Conservation (phyloP, 108 stramenopile species). For the Poteriospumella lacustris region DNA sequence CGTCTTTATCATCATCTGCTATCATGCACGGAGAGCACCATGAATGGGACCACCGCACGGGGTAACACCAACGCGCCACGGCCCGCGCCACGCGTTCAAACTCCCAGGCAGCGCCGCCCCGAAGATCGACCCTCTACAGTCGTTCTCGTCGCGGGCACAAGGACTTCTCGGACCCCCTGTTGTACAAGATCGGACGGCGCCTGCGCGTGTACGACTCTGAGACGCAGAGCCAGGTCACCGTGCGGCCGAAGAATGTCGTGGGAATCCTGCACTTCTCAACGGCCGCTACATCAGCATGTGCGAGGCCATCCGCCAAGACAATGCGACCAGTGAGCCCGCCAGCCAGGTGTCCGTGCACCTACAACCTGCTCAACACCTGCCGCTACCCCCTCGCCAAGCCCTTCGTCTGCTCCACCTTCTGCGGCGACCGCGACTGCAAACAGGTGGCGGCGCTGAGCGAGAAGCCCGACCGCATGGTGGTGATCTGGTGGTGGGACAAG, state of each 20-base stretch:
- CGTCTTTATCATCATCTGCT: no score
- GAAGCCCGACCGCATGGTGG: slow-evolving; percentile 39
- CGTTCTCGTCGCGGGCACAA: not conserved
- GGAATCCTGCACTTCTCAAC: not conserved
- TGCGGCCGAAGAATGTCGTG: not conserved
- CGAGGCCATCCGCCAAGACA: slow-evolving; percentile 32
- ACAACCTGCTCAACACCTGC: slow-evolving; percentile 39
- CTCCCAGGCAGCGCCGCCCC: not conserved
- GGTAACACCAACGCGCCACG: no score
- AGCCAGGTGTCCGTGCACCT: slow-evolving; percentile 38
- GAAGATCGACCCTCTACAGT: not conserved
- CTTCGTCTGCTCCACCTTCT: slow-evolving; percentile 44
- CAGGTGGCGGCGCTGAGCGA: slow-evolving; percentile 37
- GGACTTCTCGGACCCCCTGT: not conserved
- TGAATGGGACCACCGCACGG: no score
- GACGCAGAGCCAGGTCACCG: not conserved
- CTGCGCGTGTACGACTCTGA: slow-evolving; percentile 18
- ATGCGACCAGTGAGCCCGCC: slow-evolving; percentile 31
- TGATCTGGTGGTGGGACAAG: slow-evolving; percentile 52
- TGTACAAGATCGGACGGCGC: not conserved
- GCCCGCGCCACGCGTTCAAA: not conserved
- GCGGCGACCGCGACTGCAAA: slow-evolving; percentile 44
- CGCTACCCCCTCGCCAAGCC: slow-evolving; percentile 33
- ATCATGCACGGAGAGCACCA: no score
- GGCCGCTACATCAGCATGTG: slow-evolving; percentile 18